Evolutionary conservation across 768 basidiomycete genomes (phyloP).

Genomic region (Lactarius tabidus): DNA sequence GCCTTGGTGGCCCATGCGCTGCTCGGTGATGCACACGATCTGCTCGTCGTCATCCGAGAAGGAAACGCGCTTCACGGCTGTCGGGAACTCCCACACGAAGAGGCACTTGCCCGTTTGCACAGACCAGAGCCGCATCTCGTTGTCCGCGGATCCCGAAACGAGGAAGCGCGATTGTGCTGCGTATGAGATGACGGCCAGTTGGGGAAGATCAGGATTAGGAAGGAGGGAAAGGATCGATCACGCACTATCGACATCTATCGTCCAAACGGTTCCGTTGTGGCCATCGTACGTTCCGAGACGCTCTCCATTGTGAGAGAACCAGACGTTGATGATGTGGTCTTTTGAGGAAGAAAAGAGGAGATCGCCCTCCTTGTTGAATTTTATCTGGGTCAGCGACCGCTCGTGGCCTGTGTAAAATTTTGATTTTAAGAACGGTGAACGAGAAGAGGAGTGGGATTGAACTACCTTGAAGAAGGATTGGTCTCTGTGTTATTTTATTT

Average conservation of each 20-base stretch:
- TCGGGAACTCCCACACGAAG: slow-evolving; percentile 96
- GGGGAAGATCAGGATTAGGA: not conserved
- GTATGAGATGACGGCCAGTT: not conserved
- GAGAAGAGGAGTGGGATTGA: slow-evolving; percentile 35
- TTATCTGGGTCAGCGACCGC: slow-evolving; percentile 95
- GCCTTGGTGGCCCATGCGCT: slow-evolving; percentile 90
- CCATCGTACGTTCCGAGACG: slow-evolving; percentile 94
- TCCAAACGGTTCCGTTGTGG: slow-evolving; percentile 96
- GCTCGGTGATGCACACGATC: slow-evolving; percentile 99
- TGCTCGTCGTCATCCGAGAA: slow-evolving; percentile 91
- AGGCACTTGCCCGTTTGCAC: slow-evolving; percentile 89
- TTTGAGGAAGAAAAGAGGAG: slow-evolving; percentile 94
- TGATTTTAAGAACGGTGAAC: not conserved
- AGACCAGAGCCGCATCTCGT: no score
- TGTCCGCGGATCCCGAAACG: slow-evolving; percentile 92
- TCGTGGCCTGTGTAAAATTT: slow-evolving; percentile 85
- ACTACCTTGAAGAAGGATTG: not conserved
- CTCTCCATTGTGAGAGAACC: slow-evolving; percentile 98
- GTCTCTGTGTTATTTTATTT: not conserved
- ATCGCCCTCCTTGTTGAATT: slow-evolving; percentile 98
- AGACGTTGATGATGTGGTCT: slow-evolving; percentile 92
- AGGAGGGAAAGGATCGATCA: slow-evolving; percentile 8
- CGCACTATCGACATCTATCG: slow-evolving; percentile 92
- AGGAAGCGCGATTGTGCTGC: slow-evolving; percentile 80
- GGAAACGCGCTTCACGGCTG: slow-evolving; percentile 92